Evolutionary conservation across 139 green algal species (phyloP).

Genomic region (Raphidocelis subcapitata): DNA sequence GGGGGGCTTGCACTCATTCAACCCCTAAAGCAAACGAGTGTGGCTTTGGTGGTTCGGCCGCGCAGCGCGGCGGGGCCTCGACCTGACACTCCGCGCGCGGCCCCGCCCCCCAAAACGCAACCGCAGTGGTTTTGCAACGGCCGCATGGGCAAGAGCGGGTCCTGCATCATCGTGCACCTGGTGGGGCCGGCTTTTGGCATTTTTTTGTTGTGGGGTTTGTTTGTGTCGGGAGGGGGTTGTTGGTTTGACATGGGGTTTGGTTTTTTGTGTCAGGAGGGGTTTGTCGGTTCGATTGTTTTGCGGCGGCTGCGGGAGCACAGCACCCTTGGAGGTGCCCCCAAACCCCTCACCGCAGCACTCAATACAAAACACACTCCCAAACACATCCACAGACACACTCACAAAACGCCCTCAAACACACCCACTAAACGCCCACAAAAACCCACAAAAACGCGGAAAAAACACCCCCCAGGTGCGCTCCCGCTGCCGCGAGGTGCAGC

Average conservation of each 20-base stretch:
- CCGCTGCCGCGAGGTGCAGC: constrained; percentile 70
- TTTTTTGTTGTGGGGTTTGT: not conserved
- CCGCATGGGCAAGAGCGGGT: constrained; percentile 64
- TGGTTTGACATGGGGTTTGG: not conserved
- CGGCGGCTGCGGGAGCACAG: not conserved
- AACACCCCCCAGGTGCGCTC: constrained; percentile 64
- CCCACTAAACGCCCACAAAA: too few relatives aligned
- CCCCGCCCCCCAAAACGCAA: not conserved
- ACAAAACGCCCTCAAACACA: too few relatives aligned
- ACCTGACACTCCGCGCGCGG: too few relatives aligned
- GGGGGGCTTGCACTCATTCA: too few relatives aligned
- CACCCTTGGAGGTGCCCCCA: not conserved
- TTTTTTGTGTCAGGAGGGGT: not conserved
- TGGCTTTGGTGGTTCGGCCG: too few relatives aligned
- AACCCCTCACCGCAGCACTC: not conserved
- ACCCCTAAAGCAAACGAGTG: too few relatives aligned
- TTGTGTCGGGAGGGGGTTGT: not conserved
- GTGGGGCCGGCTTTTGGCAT: constrained; percentile 17
- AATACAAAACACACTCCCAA: too few relatives aligned
- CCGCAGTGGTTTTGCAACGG: constrained; percentile 90
- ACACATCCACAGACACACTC: too few relatives aligned
- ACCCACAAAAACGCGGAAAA: too few relatives aligned
- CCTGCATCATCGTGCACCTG: constrained; percentile 91
- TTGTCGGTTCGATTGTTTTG: not conserved
- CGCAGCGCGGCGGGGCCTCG: too few relatives aligned